Evolutionary conservation across 306 rosid genomes (phyloP).

Genomic region (Erythrophleum fordii): DNA sequence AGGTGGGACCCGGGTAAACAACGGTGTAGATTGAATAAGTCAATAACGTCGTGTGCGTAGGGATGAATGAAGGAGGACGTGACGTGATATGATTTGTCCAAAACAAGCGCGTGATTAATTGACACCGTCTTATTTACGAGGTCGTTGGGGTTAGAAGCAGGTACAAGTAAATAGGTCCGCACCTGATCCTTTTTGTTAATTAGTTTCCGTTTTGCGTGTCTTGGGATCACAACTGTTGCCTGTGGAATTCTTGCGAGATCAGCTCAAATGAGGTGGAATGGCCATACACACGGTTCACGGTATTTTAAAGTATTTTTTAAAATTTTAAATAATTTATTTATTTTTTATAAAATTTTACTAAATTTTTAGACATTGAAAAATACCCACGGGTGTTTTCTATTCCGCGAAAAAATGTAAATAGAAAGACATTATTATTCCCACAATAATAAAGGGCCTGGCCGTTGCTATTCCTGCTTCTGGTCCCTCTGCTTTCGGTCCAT

Average conservation of each 20-base stretch:
- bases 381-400: no score
- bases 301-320: no score
- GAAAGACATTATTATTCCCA: no score
- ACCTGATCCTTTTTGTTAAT: background rate
- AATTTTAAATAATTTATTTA: no score
- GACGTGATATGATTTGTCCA: background rate
- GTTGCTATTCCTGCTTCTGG: no score
- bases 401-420: no score
- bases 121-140: background rate
- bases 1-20: background rate
- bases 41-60: background rate
- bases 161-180: background rate
- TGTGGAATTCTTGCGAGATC: background rate
- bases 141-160: background rate
- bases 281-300: background rate
- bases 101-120: background rate
- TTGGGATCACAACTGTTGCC: background rate
- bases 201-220: background rate
- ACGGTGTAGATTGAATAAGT: background rate
- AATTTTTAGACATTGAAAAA: no score
- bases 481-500: background rate
- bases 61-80: background rate
- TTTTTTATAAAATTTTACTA: no score
- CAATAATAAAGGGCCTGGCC: no score
- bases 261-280: background rate